Conservation (phyloP, 2,329 filamentous ascomycete genomes). For the Aspergillus neoniger region DNA sequence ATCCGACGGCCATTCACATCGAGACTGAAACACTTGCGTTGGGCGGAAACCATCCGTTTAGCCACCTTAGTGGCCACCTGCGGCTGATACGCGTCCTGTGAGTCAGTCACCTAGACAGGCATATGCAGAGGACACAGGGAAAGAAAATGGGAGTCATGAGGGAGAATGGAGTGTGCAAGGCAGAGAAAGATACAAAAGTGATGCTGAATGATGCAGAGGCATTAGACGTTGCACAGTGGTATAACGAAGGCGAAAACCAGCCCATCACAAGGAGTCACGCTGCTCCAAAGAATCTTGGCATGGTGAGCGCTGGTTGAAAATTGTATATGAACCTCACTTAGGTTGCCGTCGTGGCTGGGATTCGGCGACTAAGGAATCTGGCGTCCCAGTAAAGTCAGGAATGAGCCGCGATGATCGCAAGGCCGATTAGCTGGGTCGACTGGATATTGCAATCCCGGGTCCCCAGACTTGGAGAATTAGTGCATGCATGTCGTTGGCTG, state of each 20-base stretch:
- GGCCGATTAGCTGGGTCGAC: background rate
- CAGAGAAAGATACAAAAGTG: background rate
- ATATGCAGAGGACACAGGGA: background rate
- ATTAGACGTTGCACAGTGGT: background rate
- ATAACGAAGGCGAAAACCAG: background rate
- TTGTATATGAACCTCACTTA: background rate
- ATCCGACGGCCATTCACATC: background rate
- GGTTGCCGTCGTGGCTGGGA: background rate
- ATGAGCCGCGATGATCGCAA: conserved; percentile 13
- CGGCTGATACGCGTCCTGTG: background rate
- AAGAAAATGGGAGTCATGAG: background rate
- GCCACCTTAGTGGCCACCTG: background rate
- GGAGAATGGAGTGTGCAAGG: background rate
- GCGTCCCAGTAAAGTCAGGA: conserved; percentile 3
- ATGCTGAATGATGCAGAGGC: background rate
- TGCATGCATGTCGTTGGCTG: conserved; percentile 4
- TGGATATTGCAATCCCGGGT: background rate
- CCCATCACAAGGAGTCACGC: background rate
- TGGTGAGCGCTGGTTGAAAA: background rate
- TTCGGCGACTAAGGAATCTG: background rate
- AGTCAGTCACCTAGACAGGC: background rate
- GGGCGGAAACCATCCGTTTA: background rate
- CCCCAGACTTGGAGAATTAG: background rate
- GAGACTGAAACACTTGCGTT: background rate
- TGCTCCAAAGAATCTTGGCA: background rate